These are phyloP conservation scores for Cardamine chenopodiifolia DNA, from an alignment of 345 rosid species.

Conservation along the genomic window DNA sequence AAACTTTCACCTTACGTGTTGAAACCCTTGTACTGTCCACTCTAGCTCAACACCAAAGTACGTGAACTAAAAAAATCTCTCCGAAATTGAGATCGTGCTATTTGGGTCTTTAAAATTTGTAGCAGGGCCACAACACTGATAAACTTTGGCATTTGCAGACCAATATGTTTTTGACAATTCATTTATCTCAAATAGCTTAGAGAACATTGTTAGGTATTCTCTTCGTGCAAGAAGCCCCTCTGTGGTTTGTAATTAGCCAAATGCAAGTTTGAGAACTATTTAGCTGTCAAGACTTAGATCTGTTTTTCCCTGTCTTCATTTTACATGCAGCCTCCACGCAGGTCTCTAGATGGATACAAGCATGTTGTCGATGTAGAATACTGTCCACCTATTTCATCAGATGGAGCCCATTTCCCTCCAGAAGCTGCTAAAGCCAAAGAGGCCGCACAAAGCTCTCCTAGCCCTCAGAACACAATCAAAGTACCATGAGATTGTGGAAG, in stretches of 20 bases:
- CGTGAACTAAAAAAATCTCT: background rate
- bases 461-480: constrained; percentile 61
- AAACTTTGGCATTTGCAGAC: background rate
- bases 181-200: background rate
- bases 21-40: background rate
- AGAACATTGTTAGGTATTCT: background rate
- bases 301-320: background rate
- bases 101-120: background rate
- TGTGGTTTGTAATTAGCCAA: background rate
- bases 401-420: constrained; percentile 80
- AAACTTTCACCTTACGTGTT: background rate
- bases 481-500: constrained; percentile 89
- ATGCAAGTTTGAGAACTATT: constrained; percentile 4
- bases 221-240: constrained; percentile 7
- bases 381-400: constrained; percentile 82
- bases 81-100: background rate
- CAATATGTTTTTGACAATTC: background rate
- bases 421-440: constrained; percentile 91
- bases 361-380: constrained; percentile 92
- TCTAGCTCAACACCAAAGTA: background rate
- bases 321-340: constrained; percentile 67
- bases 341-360: constrained; percentile 94
- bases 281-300: constrained; percentile 1
- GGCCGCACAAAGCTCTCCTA: constrained; percentile 82
- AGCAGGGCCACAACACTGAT: constrained; percentile 5